Conservation (phyloP, 2,329 filamentous ascomycete genomes). For the Phialophora verrucosa region DNA sequence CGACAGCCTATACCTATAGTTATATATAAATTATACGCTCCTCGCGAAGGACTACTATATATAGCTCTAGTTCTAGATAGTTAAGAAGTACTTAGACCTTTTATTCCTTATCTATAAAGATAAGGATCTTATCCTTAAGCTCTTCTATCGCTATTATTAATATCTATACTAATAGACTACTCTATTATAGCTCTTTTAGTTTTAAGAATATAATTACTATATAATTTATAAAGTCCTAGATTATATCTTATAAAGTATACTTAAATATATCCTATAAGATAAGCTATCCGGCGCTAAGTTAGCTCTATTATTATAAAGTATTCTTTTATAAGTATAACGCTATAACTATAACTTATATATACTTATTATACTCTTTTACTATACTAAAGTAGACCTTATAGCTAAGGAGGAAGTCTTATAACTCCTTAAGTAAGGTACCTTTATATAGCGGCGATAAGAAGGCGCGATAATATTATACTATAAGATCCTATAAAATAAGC, state of each 20-base stretch:
- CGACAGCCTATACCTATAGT: not conserved
- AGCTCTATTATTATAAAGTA: not conserved
- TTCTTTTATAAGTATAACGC: not conserved
- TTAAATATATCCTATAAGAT: not conserved
- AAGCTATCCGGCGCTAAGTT: not conserved
- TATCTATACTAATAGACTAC: not conserved
- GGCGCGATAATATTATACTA: no score
- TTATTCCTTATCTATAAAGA: no score
- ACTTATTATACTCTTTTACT: not conserved
- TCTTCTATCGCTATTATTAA: not conserved
- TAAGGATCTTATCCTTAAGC: not conserved
- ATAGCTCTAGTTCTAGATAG: not conserved
- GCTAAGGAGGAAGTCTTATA: no score
- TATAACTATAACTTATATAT: not conserved
- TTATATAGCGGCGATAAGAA: no score
- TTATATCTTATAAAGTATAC: not conserved
- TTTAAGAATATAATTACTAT: no score
- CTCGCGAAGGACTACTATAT: not conserved
- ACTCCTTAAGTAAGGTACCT: no score
- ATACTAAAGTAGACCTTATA: not conserved
- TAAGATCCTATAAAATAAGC: no score
- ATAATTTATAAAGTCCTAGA: not conserved
- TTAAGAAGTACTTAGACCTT: not conserved
- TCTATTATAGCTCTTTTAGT: not conserved
- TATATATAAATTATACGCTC: not conserved